Evolutionary conservation across 441 rosid genomes (phyloP).

Genomic region (Capsella rubella): DNA sequence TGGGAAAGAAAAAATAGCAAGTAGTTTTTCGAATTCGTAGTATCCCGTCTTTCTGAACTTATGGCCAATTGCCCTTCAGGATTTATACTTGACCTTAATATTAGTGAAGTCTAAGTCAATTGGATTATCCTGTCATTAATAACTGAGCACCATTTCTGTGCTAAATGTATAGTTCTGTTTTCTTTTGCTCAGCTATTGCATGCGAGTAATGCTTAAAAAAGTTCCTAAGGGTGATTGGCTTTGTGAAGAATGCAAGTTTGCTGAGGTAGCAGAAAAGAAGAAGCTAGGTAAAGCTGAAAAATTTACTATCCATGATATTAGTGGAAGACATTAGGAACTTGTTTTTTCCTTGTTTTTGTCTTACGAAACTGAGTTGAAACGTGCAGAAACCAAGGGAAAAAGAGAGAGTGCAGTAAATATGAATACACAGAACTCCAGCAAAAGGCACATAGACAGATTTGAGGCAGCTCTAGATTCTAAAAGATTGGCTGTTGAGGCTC

Average conservation of each 20-base stretch:
- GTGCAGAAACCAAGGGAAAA: slow-evolving; percentile 62
- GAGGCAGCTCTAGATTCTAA: slow-evolving; percentile 59
- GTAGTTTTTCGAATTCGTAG: slow-evolving; percentile 22
- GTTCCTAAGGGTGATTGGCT: slow-evolving; percentile 95
- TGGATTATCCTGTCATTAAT: slow-evolving; percentile 27
- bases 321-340: slow-evolving; percentile 31
- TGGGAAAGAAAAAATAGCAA: slow-evolving; percentile 9
- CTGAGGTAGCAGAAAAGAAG: slow-evolving; percentile 65
- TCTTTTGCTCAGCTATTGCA: slow-evolving; percentile 81
- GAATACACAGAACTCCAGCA: slow-evolving; percentile 51
- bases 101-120: slow-evolving; percentile 21
- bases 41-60: slow-evolving; percentile 14
- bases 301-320: slow-evolving; percentile 31
- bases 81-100: slow-evolving; percentile 23
- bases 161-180: slow-evolving; percentile 26
- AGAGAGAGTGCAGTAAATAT: slow-evolving; percentile 43
- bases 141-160: slow-evolving; percentile 8
- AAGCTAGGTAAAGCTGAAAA: slow-evolving; percentile 62
- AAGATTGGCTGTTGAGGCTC: slow-evolving; percentile 69
- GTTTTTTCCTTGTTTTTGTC: slow-evolving; percentile 19
- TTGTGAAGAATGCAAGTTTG: slow-evolving; percentile 92
- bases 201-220: slow-evolving; percentile 84
- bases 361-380: slow-evolving; percentile 45
- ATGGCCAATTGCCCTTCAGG: slow-evolving; percentile 10
- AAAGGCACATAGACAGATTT: slow-evolving; percentile 62